A percentile compares a stretch with the other conserved stretches of the same genome.
These are phyloP conservation scores for Pseudozyma sp. DNA, from an alignment of 1,284 basidiomycete species.

Conservation along the genomic window DNA sequence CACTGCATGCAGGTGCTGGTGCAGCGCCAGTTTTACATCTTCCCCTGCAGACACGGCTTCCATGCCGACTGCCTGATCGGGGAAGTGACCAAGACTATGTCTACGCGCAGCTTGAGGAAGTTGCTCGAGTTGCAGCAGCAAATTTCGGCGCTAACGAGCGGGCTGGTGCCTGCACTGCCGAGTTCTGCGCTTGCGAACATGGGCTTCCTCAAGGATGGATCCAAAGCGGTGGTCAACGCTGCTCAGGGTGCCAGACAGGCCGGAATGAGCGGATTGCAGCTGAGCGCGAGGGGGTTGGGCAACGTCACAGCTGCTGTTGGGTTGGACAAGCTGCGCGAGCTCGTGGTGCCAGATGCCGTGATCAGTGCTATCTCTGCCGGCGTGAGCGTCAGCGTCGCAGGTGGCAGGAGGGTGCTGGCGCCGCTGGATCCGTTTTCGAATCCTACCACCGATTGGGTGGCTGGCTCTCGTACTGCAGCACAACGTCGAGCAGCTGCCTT, in stretches of 20 bases:
- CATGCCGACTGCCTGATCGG: constrained; percentile 68
- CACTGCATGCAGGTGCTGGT: constrained; percentile 81
- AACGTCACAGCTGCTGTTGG: constrained; percentile 43
- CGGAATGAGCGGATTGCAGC: constrained; percentile 32
- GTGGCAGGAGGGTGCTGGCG: constrained; percentile 54
- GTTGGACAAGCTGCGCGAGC: constrained; percentile 63
- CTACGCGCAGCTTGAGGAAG: constrained; percentile 58
- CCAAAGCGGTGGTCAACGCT: constrained; percentile 29
- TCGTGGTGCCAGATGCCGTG: constrained; percentile 63
- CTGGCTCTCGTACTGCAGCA: constrained; percentile 43
- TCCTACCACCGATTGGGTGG: constrained; percentile 43
- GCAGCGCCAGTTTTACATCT: constrained; percentile 94
- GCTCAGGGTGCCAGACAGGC: constrained; percentile 34
- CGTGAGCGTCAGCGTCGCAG: constrained; percentile 59
- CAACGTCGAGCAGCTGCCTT: constrained; percentile 29
- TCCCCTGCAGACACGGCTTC: constrained; percentile 92
- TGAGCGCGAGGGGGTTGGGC: constrained; percentile 37
- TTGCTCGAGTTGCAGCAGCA: constrained; percentile 63
- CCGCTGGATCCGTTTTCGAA: constrained; percentile 63
- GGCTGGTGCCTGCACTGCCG: constrained; percentile 40
- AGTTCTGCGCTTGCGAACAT: constrained; percentile 32
- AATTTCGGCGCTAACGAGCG: constrained; percentile 40
- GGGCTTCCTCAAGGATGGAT: constrained; percentile 42
- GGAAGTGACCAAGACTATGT: constrained; percentile 62
- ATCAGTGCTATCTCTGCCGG: constrained; percentile 64